These are phyloP conservation scores for Podospora bellae-mahoneyi DNA, from an alignment of 495 filamentous ascomycete species.

Conservation along the genomic window DNA sequence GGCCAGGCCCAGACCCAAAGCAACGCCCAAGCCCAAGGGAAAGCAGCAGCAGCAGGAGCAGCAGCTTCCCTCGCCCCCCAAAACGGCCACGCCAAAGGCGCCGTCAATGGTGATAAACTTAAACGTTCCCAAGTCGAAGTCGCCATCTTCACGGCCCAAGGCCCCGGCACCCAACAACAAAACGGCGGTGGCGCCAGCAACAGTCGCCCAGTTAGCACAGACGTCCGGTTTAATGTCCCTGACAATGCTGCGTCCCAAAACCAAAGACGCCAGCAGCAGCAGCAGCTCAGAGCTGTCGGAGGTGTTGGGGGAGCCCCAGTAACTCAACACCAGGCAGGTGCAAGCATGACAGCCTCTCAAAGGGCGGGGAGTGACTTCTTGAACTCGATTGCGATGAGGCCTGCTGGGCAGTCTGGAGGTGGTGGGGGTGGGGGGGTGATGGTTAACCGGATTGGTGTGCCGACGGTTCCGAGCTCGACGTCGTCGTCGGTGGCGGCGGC, in stretches of 20 bases:
- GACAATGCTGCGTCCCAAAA: not conserved
- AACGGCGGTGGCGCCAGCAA: no score
- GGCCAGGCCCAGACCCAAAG: conserved; percentile 17
- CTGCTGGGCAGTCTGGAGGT: not conserved
- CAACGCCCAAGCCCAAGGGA: conserved; percentile 14
- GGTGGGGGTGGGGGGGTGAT: no score
- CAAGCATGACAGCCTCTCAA: not conserved
- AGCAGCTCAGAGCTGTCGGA: not conserved
- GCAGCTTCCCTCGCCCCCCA: not conserved
- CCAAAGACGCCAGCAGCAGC: not conserved
- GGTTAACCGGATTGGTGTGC: no score
- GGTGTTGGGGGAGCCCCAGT: not conserved
- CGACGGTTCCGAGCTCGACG: no score
- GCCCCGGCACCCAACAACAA: not conserved
- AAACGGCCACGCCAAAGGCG: not conserved
- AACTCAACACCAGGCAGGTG: conserved; percentile 5
- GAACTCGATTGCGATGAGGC: not conserved
- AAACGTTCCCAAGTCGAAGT: not conserved
- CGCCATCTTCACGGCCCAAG: not conserved
- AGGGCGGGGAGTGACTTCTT: not conserved
- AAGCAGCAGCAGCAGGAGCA: not conserved
- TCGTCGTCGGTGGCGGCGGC: no score
- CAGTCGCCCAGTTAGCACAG: not conserved
- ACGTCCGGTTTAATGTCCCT: not conserved
- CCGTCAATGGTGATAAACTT: not conserved